These are phyloP conservation scores for Eucalyptus marginata DNA, from an alignment of 345 rosid genomes.

Conservation along the genomic window DNA sequence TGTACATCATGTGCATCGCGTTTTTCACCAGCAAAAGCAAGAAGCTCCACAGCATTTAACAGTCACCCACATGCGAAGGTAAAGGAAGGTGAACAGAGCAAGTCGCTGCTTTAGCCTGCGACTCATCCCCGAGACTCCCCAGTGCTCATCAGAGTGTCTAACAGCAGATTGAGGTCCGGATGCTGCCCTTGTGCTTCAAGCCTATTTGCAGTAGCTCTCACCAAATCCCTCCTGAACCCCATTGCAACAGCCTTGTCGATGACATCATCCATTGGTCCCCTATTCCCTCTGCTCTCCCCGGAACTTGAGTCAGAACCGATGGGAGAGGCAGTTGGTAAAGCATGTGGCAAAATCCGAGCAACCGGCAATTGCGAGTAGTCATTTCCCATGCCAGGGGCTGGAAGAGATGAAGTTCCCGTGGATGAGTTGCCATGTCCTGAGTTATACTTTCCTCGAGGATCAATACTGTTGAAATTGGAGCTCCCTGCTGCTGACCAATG, in stretches of 20 bases:
- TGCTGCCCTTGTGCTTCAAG: slow-evolving; percentile 36
- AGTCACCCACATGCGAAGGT: not conserved
- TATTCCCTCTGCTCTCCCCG: slow-evolving; percentile 2
- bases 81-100: not conserved
- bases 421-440: not conserved
- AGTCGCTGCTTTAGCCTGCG: not conserved
- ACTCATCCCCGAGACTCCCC: not conserved
- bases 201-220: slow-evolving; percentile 32
- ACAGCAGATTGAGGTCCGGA: slow-evolving; percentile 31
- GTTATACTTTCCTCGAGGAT: slow-evolving; percentile 1
- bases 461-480: not conserved
- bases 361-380: slow-evolving; percentile 16
- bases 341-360: slow-evolving; percentile 26
- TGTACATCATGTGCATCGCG: not conserved
- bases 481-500: not conserved
- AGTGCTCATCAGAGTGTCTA: slow-evolving; percentile 38
- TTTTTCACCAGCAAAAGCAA: not conserved
- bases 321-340: slow-evolving; percentile 35
- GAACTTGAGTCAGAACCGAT: slow-evolving; percentile 13
- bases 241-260: slow-evolving; percentile 42
- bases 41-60: not conserved
- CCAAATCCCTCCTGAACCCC: slow-evolving; percentile 60
- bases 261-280: slow-evolving; percentile 18
- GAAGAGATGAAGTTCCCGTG: not conserved
- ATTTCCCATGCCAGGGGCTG: not conserved